Base-by-base conservation (phyloP, 495 filamentous ascomycete genomes). In the Xylaria venustula region DNA sequence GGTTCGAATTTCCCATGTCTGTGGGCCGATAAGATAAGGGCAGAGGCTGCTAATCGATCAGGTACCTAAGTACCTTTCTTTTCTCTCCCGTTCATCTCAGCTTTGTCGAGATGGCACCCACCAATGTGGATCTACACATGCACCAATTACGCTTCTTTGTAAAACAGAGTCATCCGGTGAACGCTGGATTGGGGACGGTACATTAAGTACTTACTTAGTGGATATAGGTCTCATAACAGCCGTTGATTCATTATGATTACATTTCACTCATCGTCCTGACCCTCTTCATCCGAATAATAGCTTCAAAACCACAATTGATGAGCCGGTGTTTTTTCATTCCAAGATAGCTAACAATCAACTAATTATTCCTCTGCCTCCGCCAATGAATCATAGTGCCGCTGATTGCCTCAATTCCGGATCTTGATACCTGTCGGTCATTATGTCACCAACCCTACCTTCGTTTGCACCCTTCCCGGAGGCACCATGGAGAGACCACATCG, bases 381-480 rank as follows among this genome's bases (percentile, higher is more conserved):
- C 22, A 14, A 28, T 22, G 5, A 22, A 20, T 14, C 42, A 20
- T 20, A 3, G 9, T n/a, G 37, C 5, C 37, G 37, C 5, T 41
- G n/a, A 6, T 3, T 5, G 15, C n/a, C 37, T 14, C 37, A 14
- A 6, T 51, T 0, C 53, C 15, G 20, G 40, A 23, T 19, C 44
- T 5, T 14, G 45, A 36, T 25, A 12, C 20, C 26, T 48, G 30
- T 17, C 12, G 6, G 15, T 19, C 2, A 34, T 47, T 49, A 64
- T 48, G 7, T 62, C 64, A 54, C 23, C 63, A 11, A 26, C 52
- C 12, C 78, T 90, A 19, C 91, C 91, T 25, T 79, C 84, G 25
- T 81, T 96, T 70, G 90, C 89, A 40, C 80, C 89, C 3, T 90
- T 92, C 63, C 92, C 92, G 22, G 81, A 87, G 44, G 75, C 82